Percentiles rank a stretch among this genome's conserved stretches.
Conservation (phyloP, 495 filamentous ascomycete genomes). For the Penicillium samsonianum region DNA sequence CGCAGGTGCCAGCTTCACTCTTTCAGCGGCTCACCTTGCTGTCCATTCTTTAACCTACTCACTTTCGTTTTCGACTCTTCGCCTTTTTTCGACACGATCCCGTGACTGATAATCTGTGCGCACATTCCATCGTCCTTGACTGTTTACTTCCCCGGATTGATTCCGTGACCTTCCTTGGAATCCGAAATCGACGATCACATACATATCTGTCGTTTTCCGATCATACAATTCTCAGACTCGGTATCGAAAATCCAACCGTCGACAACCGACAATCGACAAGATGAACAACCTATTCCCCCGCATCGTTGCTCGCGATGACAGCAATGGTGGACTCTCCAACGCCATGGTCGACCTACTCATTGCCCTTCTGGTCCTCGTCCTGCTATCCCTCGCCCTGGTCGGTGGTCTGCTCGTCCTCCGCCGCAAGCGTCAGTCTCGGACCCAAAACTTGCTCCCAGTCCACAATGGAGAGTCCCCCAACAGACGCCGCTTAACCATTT, state of each 20-base stretch:
- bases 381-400: constrained; percentile 65
- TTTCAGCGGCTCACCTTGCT: constrained; percentile 66
- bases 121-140: constrained; percentile 5
- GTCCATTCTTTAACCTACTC: constrained; percentile 48
- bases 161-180: constrained; percentile 27
- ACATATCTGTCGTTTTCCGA: background rate
- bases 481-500: constrained; percentile 69
- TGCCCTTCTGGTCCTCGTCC: constrained; percentile 72
- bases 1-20: constrained; percentile 81
- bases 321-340: constrained; percentile 45
- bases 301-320: constrained; percentile 53
- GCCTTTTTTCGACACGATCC: constrained; percentile 13
- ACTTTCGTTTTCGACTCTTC: constrained; percentile 16
- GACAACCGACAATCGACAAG: constrained; percentile 27
- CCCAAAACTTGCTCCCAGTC: constrained; percentile 57
- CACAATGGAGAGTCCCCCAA: constrained; percentile 55
- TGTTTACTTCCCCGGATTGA: constrained; percentile 22
- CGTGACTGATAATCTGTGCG: constrained; percentile 13
- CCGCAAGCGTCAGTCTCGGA: constrained; percentile 56
- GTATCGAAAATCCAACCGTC: constrained; percentile 14
- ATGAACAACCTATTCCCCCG: constrained; percentile 51
- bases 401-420: constrained; percentile 70
- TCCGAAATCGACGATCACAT: constrained; percentile 25
- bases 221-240: background rate
- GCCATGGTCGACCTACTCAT: constrained; percentile 75